Evolutionary conservation across 495 filamentous ascomycete species (phyloP).

Genomic region (Oleoguttula mirabilis): DNA sequence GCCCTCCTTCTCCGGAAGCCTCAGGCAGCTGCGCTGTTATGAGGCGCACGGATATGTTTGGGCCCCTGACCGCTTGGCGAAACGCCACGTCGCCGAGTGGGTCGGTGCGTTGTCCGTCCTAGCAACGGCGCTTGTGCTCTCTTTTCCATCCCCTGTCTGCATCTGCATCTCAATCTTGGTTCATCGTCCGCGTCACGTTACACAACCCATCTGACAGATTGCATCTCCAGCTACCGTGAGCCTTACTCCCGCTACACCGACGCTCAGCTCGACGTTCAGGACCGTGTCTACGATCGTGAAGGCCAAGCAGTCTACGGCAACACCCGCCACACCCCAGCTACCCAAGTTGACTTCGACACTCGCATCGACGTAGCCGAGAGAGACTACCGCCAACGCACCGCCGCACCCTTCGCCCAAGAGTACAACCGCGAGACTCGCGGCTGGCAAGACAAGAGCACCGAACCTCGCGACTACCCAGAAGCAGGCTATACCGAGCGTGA

Average conservation of each 20-base stretch:
- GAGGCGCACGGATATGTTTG: constrained; percentile 7
- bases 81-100: constrained; percentile 14
- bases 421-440: constrained; percentile 38
- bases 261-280: constrained; percentile 54
- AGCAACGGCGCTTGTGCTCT: constrained; percentile 23
- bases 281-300: constrained; percentile 41
- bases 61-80: constrained; percentile 12
- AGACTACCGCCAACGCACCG: constrained; percentile 68
- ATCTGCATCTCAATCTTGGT: no score
- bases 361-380: constrained; percentile 75
- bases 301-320: constrained; percentile 21
- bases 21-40: constrained; percentile 3
- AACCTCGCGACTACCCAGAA: constrained; percentile 15
- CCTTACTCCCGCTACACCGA: constrained; percentile 43
- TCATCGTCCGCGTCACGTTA: no score
- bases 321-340: constrained; percentile 30
- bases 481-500: constrained; percentile 16
- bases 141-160: constrained; percentile 15
- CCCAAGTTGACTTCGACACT: constrained; percentile 35
- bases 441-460: constrained; percentile 24
- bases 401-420: constrained; percentile 48
- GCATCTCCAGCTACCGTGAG: constrained; percentile 43
- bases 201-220: no score
- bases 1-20: no score
- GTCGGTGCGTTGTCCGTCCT: constrained; percentile 17